Percentiles rank a stretch among this genome's conserved stretches.
These are phyloP conservation scores for Ogataea neopini DNA, from an alignment of 805 yeast genomes.

Conservation along the genomic window DNA sequence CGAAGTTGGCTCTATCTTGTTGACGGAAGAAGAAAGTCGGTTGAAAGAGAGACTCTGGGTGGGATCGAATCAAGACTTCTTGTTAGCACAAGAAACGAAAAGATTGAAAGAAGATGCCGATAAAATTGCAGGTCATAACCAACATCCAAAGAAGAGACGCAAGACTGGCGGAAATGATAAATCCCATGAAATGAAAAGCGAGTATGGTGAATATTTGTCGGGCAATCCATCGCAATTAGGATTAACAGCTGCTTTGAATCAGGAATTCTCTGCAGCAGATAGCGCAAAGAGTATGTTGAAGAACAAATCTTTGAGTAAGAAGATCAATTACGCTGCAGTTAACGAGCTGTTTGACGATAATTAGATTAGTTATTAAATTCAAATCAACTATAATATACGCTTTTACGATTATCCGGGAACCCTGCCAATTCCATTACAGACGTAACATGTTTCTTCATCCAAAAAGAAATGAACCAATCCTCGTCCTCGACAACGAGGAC, in stretches of 20 bases:
- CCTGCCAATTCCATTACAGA: slow-evolving; percentile 70
- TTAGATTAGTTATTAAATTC: not conserved
- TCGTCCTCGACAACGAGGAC: slow-evolving; percentile 71
- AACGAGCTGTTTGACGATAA: slow-evolving; percentile 47
- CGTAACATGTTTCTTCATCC: slow-evolving; percentile 61
- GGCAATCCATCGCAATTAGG: slow-evolving; percentile 29
- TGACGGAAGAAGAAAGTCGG: slow-evolving; percentile 68
- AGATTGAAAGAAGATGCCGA: slow-evolving; percentile 85
- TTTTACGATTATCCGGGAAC: slow-evolving; percentile 25
- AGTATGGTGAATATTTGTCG: slow-evolving; percentile 28
- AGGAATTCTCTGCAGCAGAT: slow-evolving; percentile 66
- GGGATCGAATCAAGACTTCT: slow-evolving; percentile 81
- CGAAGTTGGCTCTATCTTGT: slow-evolving; percentile 61
- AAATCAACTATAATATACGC: not conserved
- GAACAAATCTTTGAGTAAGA: slow-evolving; percentile 77
- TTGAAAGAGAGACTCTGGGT: slow-evolving; percentile 87
- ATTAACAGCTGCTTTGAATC: slow-evolving; percentile 46
- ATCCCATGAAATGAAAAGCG: slow-evolving; percentile 27
- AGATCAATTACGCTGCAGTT: slow-evolving; percentile 85
- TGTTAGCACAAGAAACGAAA: slow-evolving; percentile 82
- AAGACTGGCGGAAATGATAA: slow-evolving; percentile 31
- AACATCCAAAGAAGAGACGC: slow-evolving; percentile 51
- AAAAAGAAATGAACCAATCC: slow-evolving; percentile 58
- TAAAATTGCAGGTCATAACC: slow-evolving; percentile 74
- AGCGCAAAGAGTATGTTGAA: slow-evolving; percentile 76